Evolutionary conservation across 1,139 yeast species (phyloP), one percentile per base, ranked within the genome.

Genomic region (Yamadazyma diddensiae): DNA sequence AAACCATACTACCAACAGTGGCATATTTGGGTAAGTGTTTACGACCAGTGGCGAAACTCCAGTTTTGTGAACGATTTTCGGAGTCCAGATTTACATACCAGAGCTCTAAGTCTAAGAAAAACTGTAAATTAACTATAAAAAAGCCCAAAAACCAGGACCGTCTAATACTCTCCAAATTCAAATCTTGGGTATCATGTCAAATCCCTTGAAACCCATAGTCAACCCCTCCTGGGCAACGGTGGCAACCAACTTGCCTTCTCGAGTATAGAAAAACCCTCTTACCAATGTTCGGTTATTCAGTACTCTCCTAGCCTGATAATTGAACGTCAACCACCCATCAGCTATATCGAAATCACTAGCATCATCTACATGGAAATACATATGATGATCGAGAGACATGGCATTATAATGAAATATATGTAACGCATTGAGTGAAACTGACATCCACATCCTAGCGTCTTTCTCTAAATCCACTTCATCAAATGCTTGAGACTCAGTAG

Each of bases 361-460:
- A 30, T 50, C 46, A 15, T 38, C 38, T 6, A 52, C 52, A 32
- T 68, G 73, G 47, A 69, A 69, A 42, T 68, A 68, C 15, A 69
- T 54, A 40, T 68, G 73, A 42, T 69, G 75, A 41, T 68, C 74
- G 24, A 69, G 49, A 3, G 73, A 65, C 73, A 69, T 68, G 20
- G 74, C 74, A 38, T 64, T 63, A 49, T 68, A 69, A 43, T 69
- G 75, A 43, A 57, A 65, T 10, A 68, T 33, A 36, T 69, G 75
- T 27, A 66, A 40, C 5, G 59, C 58, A 39, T 69, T 69, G 30
- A 68, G 47, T 7, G 72, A 58, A 4, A 45, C 36, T n/a, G 52
- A 39, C 54, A 68, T 49, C 37, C 65, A 44, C 14, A 39, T 26
- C 16, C 58, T 44, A 0, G 72, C 71, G 40, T 65, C 69, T 28